Evolutionary conservation across 2,329 filamentous ascomycete species (phyloP).

Genomic region (Alternaria solani): DNA sequence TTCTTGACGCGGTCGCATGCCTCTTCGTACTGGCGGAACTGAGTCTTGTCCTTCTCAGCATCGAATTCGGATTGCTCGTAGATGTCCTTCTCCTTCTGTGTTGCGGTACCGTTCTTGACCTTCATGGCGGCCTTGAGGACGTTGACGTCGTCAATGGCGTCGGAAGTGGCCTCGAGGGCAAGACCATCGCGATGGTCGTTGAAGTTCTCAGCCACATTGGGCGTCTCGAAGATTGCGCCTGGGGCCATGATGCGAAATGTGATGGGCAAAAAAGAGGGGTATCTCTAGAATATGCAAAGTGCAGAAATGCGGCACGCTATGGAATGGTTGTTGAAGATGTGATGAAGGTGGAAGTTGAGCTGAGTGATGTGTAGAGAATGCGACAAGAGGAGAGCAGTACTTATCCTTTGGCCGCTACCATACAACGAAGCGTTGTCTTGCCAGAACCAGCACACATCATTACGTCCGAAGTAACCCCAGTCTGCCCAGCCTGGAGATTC

Average conservation of each 20-base stretch:
- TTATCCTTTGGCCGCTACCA: conserved; percentile 29
- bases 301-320: conserved; percentile 1
- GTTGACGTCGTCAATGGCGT: conserved; percentile 68
- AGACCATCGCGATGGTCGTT: conserved; percentile 63
- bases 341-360: conserved; percentile 9
- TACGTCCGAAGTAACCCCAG: conserved; percentile 30
- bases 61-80: conserved; percentile 73
- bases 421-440: conserved; percentile 13
- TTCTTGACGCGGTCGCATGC: conserved; percentile 84
- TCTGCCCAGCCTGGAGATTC: conserved; percentile 33
- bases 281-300: conserved; percentile 22
- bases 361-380: conserved; percentile 5
- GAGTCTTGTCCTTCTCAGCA: conserved; percentile 76
- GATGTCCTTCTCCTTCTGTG: conserved; percentile 57
- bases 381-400: conserved; percentile 25
- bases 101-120: conserved; percentile 56
- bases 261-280: conserved; percentile 19
- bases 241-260: conserved; percentile 53
- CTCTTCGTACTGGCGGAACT: conserved; percentile 83
- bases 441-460: conserved; percentile 14
- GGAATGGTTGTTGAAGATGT: conserved; percentile 2
- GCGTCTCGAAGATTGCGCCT: conserved; percentile 53
- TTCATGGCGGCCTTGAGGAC: conserved; percentile 65
- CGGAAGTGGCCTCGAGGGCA: conserved; percentile 66
- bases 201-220: conserved; percentile 55